A percentile compares a stretch with the other conserved stretches of the same genome.
Conservation (phyloP, 257 asterid species). For the Cynanchum wilfordii region DNA sequence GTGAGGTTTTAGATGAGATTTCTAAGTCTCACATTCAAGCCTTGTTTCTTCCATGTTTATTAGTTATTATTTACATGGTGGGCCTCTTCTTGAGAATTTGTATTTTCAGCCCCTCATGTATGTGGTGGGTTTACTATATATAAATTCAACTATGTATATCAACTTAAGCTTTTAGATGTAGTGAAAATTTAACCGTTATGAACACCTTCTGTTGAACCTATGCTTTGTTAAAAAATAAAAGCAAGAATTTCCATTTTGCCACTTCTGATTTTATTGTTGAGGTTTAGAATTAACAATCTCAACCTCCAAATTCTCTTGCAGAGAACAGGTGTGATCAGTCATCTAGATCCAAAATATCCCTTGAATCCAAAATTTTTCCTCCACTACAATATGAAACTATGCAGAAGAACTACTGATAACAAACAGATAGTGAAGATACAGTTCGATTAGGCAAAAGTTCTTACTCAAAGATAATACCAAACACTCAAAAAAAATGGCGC, state of each 20-base stretch:
- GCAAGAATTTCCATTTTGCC: neutral
- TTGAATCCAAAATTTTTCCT: neutral
- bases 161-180: too few species aligned
- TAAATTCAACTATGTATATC: too few species aligned
- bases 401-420: neutral
- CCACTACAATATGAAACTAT: neutral
- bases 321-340: neutral
- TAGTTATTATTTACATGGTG: too few species aligned
- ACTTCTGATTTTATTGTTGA: neutral
- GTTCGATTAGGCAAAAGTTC: neutral
- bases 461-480: neutral
- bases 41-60: too few species aligned
- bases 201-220: neutral
- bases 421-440: neutral
- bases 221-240: neutral
- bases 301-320: neutral
- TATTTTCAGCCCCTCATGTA: too few species aligned
- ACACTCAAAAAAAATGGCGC: neutral
- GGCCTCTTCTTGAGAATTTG: too few species aligned
- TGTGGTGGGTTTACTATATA: too few species aligned
- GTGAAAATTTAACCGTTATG: too few species aligned
- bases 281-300: neutral
- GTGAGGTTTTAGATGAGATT: too few species aligned
- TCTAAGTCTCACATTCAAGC: too few species aligned
- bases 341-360: neutral